Percentiles rank a stretch among this genome's conserved stretches.
phyloP scores from a whole-genome alignment of 129 eudicot species.

The Arctium lappa region DNA sequence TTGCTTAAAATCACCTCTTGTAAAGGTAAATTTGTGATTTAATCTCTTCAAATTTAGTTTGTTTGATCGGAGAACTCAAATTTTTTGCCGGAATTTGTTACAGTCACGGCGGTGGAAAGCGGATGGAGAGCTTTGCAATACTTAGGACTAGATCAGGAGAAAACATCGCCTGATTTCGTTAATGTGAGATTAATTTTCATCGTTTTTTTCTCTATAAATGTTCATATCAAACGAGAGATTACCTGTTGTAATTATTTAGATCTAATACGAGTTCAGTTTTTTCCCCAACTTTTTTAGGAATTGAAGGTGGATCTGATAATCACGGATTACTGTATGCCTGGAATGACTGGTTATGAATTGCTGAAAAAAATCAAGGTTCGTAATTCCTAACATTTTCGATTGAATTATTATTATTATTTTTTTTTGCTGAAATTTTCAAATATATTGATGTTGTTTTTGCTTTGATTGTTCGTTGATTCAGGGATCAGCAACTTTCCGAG shows the following conservation, averaged over 20 bases:
- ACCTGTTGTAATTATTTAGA: background rate
- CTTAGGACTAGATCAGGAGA: constrained; percentile 70
- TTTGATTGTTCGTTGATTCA: constrained; percentile 27
- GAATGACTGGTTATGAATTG: constrained; percentile 95
- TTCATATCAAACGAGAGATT: background rate
- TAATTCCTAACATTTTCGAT: background rate
- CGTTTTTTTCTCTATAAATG: background rate
- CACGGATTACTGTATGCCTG: constrained; percentile 97
- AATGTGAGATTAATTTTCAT: constrained; percentile 42
- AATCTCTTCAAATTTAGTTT: background rate
- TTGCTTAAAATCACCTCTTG: constrained; percentile 82
- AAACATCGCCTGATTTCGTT: constrained; percentile 58
- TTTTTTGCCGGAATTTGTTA: background rate
- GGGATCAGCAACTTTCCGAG: constrained; percentile 84
- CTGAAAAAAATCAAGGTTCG: constrained; percentile 84
- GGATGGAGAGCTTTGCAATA: constrained; percentile 83
- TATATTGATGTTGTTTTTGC: background rate
- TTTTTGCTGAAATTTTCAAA: background rate
- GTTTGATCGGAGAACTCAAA: background rate
- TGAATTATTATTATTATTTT: no score
- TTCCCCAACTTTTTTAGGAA: constrained; percentile 27
- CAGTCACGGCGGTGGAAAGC: constrained; percentile 95
- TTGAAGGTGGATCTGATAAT: constrained; percentile 85
- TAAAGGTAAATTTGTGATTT: constrained; percentile 44
- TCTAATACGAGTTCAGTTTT: background rate